Conservation (phyloP, 257 asterid genomes). For the Plectranthus barbatus region DNA sequence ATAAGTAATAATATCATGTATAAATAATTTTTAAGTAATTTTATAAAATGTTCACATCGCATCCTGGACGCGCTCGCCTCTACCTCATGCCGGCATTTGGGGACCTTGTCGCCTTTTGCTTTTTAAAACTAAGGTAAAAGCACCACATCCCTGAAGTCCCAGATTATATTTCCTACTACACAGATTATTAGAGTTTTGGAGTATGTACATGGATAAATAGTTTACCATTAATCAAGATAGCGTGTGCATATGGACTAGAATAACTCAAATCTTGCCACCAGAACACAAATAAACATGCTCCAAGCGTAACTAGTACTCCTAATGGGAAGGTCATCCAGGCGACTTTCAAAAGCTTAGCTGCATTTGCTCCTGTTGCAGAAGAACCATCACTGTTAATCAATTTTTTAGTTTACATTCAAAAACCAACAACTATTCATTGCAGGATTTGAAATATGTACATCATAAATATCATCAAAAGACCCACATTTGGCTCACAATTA, state of each 20-base stretch:
- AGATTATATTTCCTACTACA: not conserved
- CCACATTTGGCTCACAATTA: not conserved
- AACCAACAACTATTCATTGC: not conserved
- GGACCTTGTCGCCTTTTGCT: no score
- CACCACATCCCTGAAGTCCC: not conserved
- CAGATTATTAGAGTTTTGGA: not conserved
- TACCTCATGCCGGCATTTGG: no score
- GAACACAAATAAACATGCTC: conserved; percentile 56
- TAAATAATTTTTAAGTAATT: no score
- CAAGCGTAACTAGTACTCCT: conserved; percentile 51
- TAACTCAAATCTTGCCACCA: conserved; percentile 83
- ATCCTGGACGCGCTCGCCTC: no score
- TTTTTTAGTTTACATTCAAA: conserved; percentile 7
- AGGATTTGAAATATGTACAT: not conserved
- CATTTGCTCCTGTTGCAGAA: conserved; percentile 44
- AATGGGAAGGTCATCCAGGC: conserved; percentile 87
- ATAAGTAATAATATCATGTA: no score
- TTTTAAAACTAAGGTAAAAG: not conserved
- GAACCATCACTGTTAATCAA: conserved; percentile 48
- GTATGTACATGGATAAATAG: not conserved
- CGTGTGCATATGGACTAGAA: conserved; percentile 73
- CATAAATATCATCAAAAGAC: not conserved
- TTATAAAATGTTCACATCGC: no score
- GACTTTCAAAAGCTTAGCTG: conserved; percentile 68
- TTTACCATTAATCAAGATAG: conserved; percentile 80